Evolutionary conservation across 768 basidiomycete genomes (phyloP).

Genomic region (Lepiota subincarnata): DNA sequence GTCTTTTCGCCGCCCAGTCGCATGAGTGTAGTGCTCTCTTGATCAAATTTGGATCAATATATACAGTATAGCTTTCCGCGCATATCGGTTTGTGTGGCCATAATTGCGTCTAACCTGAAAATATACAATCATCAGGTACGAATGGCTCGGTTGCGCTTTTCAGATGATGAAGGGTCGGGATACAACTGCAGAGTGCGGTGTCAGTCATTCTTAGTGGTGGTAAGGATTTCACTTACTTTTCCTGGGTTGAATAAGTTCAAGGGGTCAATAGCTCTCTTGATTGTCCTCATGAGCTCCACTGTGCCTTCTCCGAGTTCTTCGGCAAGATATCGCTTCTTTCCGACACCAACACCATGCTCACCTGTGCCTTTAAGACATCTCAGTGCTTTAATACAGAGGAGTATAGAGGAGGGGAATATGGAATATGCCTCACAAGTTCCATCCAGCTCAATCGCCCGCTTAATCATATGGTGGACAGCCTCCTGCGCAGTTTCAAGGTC

Average conservation of each 20-base stretch:
- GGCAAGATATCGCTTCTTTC: conserved; percentile 77
- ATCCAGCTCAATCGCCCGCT: conserved; percentile 64
- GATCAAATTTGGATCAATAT: too few relatives aligned
- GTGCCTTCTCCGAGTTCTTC: conserved; percentile 82
- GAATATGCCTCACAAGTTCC: conserved; percentile 51
- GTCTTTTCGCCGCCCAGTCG: too few relatives aligned
- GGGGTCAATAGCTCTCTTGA: conserved; percentile 76
- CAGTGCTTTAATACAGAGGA: too few relatives aligned
- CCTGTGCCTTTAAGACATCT: conserved; percentile 36
- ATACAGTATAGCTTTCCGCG: too few relatives aligned
- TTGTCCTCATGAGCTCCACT: conserved; percentile 76
- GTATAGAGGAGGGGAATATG: too few relatives aligned
- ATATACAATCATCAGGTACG: too few relatives aligned
- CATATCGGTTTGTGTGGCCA: too few relatives aligned
- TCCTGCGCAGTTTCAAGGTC: conserved; percentile 39
- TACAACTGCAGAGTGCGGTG: conserved; percentile 8
- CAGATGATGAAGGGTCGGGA: conserved; percentile 8
- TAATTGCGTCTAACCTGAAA: too few relatives aligned
- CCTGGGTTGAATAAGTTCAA: conserved; percentile 78
- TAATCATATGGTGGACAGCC: conserved; percentile 58
- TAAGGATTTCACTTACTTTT: conserved; percentile 44
- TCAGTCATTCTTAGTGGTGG: neutral
- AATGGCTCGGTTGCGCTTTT: too few relatives aligned
- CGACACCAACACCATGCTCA: conserved; percentile 86
- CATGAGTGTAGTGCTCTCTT: too few relatives aligned